Percentiles rank a stretch among this genome's conserved stretches.
These are phyloP conservation scores for Fusarium tricinctum DNA, from an alignment of 2,329 filamentous ascomycete species.

Conservation along the genomic window DNA sequence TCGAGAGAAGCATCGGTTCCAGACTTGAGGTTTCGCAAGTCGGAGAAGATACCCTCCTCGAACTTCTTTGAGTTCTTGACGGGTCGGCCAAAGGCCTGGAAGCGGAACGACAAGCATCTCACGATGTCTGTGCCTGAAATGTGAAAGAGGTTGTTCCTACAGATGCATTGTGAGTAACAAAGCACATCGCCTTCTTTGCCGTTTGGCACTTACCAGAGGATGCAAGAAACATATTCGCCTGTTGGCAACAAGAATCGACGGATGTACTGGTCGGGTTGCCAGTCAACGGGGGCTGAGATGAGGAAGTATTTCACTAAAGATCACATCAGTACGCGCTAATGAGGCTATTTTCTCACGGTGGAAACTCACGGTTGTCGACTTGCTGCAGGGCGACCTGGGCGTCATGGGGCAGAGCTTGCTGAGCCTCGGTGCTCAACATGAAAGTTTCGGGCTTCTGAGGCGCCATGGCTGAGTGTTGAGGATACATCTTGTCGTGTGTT, in stretches of 20 bases:
- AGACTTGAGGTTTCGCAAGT: slow-evolving; percentile 97
- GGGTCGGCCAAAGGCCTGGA: slow-evolving; percentile 97
- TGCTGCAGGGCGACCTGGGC: slow-evolving; percentile 97
- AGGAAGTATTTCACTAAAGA: slow-evolving; percentile 96
- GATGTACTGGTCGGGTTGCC: slow-evolving; percentile 97
- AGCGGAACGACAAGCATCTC: slow-evolving; percentile 96
- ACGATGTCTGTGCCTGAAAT: slow-evolving; percentile 99
- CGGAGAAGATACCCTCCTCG: slow-evolving; percentile 99
- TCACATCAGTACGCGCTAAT: slow-evolving; percentile 22
- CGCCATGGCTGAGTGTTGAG: slow-evolving; percentile 88
- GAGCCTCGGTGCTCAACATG: slow-evolving; percentile 96
- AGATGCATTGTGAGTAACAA: slow-evolving; percentile 11
- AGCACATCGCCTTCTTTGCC: neutral
- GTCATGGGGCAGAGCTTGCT: slow-evolving; percentile 95
- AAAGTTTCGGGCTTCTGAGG: slow-evolving; percentile 99
- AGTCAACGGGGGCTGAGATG: slow-evolving; percentile 98
- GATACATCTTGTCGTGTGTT: slow-evolving; percentile 73
- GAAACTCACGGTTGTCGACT: slow-evolving; percentile 89
- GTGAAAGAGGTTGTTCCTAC: slow-evolving; percentile 93
- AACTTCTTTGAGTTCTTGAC: slow-evolving; percentile 99
- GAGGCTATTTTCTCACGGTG: slow-evolving; percentile 2
- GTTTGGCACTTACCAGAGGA: slow-evolving; percentile 75
- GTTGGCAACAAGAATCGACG: slow-evolving; percentile 94
- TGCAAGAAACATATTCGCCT: slow-evolving; percentile 98
- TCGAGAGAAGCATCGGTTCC: slow-evolving; percentile 98